These are phyloP conservation scores for Oryza coarctata DNA, from an alignment of 176 grass and related monocot species.

Conservation along the genomic window DNA sequence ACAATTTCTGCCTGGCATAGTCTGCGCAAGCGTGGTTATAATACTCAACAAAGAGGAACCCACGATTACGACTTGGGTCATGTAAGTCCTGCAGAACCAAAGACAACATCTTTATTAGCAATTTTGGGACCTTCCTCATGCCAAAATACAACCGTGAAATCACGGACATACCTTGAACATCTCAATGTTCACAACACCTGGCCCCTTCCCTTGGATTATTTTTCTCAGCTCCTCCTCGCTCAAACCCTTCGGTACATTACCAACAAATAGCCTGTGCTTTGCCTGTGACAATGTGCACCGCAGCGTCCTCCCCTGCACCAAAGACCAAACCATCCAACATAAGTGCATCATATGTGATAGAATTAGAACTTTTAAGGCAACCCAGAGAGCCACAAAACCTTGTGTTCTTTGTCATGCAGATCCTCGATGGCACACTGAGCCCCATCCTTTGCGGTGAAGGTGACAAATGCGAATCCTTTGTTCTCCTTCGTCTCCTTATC, in stretches of 20 bases:
- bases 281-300: constrained; percentile 88
- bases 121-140: background rate
- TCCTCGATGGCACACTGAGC: constrained; percentile 73
- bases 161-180: constrained; percentile 77
- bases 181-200: constrained; percentile 87
- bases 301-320: constrained; percentile 79
- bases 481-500: constrained; percentile 88
- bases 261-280: constrained; percentile 92
- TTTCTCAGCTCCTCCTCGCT: constrained; percentile 80
- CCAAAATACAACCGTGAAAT: background rate
- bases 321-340: constrained; percentile 25
- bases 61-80: constrained; percentile 81
- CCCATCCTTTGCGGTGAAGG: constrained; percentile 53
- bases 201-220: constrained; percentile 74
- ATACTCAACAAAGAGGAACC: constrained; percentile 95
- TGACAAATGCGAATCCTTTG: constrained; percentile 94
- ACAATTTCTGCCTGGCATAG: constrained; percentile 69
- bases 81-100: constrained; percentile 72
- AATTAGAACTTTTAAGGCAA: background rate
- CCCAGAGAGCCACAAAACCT: constrained; percentile 38
- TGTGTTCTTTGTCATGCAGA: constrained; percentile 85
- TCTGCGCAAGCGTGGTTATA: constrained; percentile 95
- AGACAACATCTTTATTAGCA: constrained; percentile 2
- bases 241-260: constrained; percentile 96
- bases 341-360: background rate